Conservation (phyloP, 2,329 filamentous ascomycete species). For the Sphaerulina musiva region DNA sequence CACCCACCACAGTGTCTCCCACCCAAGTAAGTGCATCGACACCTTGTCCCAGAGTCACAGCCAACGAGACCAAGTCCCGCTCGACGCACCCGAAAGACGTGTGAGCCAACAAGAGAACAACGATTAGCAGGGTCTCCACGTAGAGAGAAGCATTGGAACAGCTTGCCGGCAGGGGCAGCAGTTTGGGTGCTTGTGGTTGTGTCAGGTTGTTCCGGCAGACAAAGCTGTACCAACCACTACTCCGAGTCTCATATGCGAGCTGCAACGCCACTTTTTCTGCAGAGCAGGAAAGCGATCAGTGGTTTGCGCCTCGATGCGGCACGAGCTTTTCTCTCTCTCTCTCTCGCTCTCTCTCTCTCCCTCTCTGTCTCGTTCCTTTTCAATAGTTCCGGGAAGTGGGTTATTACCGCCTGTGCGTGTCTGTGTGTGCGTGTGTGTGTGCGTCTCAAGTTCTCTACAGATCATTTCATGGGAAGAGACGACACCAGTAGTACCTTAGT, state of each 20-base stretch:
- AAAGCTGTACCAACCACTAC: constrained; percentile 8
- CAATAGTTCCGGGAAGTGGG: background rate
- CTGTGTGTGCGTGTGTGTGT: no score
- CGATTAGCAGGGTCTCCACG: constrained; percentile 6
- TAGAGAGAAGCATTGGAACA: constrained; percentile 5
- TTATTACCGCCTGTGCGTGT: background rate
- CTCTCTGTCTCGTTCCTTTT: no score
- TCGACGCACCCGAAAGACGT: constrained; percentile 1
- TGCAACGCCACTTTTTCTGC: constrained; percentile 3
- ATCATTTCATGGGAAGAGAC: no score
- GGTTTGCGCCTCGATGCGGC: background rate
- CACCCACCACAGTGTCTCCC: constrained; percentile 9
- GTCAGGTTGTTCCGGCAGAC: constrained; percentile 5
- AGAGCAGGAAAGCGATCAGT: background rate
- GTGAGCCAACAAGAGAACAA: constrained; percentile 1
- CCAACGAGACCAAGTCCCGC: constrained; percentile 7
- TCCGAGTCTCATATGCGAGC: constrained; percentile 8
- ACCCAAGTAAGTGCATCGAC: constrained; percentile 4
- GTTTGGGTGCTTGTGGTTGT: constrained; percentile 8
- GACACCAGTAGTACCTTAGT: background rate
- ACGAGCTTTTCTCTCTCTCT: background rate
- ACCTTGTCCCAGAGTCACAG: constrained; percentile 1
- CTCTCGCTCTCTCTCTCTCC: no score
- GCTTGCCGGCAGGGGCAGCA: constrained; percentile 6
- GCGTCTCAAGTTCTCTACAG: background rate